Base-by-base conservation (phyloP, 345 rosid species). In the Mercurialis annua region DNA sequence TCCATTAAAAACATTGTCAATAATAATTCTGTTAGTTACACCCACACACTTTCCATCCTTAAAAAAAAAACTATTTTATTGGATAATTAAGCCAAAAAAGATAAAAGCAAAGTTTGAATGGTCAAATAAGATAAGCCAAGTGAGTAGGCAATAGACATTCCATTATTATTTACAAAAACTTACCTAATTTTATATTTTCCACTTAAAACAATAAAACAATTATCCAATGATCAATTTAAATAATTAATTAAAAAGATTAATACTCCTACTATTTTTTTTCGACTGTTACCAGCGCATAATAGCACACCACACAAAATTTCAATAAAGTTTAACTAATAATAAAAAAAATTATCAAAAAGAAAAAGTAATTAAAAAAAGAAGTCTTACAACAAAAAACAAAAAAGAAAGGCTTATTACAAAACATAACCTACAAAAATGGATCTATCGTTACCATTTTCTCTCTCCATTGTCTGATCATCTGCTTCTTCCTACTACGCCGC, bases 211-310 rank as follows among this genome's bases (percentile, higher is more conserved):
- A n/a, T n/a, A n/a, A 55, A 55, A 2, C 1, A 50, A 50, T 20
- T 50, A 50, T n/a, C n/a, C 1, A 50, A 50, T 20, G 20, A 50
- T n/a, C n/a, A 0, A 50, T 36, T 36, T 36, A 36, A 3, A 34
- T 9, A 34, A 34, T 3, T 3, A 34, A 34, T 3, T 3, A 34
- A 34, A 34, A 34, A 34, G 9, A 34, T 3, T 3, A 34, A 34
- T 4, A 34, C 4, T 6, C 20, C 38, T 11, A 23, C 42, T 61
- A 42, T 61, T 42, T 18, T 6, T 12, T 17, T 58, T 63, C 48
- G 69, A 62, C 73, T 59, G 71, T 68, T 58, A 59, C 79, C 73
- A 78, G 61, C 73, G 62, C 76, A 73, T 56, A 38, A 21, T 64
- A 56, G 43, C 72, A 67, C 48, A 60, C 53, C 65, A 2, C 63